These are phyloP conservation scores for Mycosphaerella sp. DNA, from an alignment of 2,329 filamentous ascomycete species.

Conservation along the genomic window DNA sequence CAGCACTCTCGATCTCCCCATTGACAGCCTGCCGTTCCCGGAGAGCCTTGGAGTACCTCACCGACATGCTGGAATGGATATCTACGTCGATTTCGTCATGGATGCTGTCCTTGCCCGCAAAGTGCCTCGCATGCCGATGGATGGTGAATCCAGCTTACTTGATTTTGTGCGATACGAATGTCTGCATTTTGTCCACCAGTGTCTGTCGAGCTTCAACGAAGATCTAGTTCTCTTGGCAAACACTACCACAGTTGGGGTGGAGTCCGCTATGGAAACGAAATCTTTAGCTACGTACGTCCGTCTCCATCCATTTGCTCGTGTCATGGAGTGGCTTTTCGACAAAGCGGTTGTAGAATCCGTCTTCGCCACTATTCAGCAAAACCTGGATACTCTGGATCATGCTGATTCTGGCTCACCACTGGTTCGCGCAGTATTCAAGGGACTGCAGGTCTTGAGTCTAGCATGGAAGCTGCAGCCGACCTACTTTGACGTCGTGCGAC, in stretches of 20 bases:
- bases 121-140: constrained; percentile 55
- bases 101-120: constrained; percentile 55
- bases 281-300: constrained; percentile 74
- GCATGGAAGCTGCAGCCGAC: constrained; percentile 84
- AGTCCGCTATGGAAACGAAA: constrained; percentile 65
- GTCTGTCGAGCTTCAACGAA: constrained; percentile 85
- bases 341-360: constrained; percentile 76
- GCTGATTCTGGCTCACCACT: constrained; percentile 72
- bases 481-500: constrained; percentile 81
- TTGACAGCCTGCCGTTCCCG: constrained; percentile 74
- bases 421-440: constrained; percentile 69
- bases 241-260: constrained; percentile 67
- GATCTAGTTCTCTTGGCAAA: constrained; percentile 82
- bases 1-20: constrained; percentile 55
- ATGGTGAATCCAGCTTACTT: constrained; percentile 55
- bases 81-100: constrained; percentile 86
- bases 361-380: constrained; percentile 72
- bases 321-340: constrained; percentile 99
- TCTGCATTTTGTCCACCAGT: constrained; percentile 73
- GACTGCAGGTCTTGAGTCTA: constrained; percentile 76
- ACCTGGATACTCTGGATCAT: constrained; percentile 64
- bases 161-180: constrained; percentile 68
- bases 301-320: constrained; percentile 84
- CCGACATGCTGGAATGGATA: constrained; percentile 79
- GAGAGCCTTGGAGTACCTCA: constrained; percentile 73